Evolutionary conservation across 176 grass and related monocot species (phyloP), one percentile per base, ranked within the genome.

Genomic region (Urochloa ruziziensis): DNA sequence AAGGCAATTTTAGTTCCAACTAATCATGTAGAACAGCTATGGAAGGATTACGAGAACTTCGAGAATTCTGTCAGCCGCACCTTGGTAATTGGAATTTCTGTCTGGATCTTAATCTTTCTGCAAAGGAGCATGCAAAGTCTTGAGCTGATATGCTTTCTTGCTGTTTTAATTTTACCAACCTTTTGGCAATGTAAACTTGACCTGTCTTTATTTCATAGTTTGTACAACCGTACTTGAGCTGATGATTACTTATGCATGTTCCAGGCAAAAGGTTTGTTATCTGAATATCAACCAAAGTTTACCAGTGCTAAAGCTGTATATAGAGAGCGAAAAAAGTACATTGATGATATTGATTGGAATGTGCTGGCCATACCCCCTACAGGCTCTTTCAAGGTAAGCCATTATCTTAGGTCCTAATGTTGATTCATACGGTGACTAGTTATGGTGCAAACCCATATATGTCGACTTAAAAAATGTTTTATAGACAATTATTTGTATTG

Each of bases 341-440:
- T 98, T 77, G 96, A 98, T 68, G 89, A 95, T 80, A 98, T 98
- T 77, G 96, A 98, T 86, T 98, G 96, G 96, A 92, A 89, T 40
- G 82, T 92, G 70, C 85, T 98, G 82, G 96, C 96, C 64, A 44
- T 90, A 43, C 96, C 92, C 37, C 87, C 96, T 61, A 95, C 84
- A 85, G 91, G 93, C 67, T 93, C 96, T 30, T 86, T 67, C 86
- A 98, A 98, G 92, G 95, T 95, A 90, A 85, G 44, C 67, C 35
- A 46, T 70, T 69, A 8, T 71, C 43, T 56, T 27, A 62, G 42
- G 34, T 76, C 52, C 33, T 85, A 62, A 76, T 0, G 35, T 75
- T 62, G 21, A 27, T 81, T 75, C 37, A 19, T 54, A 44, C 51
- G 40, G 25, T 46, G n/a, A 34, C 15, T 75, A 62, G 40, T 14